phyloP scores from a whole-genome alignment of 2,329 filamentous ascomycete species.

The Colletotrichum theobromicola region DNA sequence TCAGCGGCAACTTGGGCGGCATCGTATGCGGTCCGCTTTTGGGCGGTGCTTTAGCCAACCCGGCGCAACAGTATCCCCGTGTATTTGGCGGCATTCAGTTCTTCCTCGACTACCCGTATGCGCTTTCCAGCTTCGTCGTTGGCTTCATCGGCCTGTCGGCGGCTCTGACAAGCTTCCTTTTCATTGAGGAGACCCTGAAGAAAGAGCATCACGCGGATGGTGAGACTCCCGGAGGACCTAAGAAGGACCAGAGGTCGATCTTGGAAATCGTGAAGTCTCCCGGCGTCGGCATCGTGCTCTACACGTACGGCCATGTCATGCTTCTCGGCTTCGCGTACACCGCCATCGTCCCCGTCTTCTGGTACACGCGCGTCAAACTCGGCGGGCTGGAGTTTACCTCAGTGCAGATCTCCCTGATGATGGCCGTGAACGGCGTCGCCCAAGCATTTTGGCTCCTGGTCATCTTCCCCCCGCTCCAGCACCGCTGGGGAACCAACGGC shows the following conservation, averaged over 20 bases:
- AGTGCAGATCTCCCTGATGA: conserved; percentile 68
- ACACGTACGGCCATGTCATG: conserved; percentile 69
- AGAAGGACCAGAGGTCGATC: neutral
- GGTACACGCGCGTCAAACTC: conserved; percentile 64
- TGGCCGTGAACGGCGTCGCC: conserved; percentile 66
- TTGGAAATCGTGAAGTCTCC: conserved; percentile 61
- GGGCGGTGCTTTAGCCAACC: conserved; percentile 73
- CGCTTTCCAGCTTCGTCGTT: conserved; percentile 63
- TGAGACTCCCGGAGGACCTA: neutral
- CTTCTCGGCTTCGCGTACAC: conserved; percentile 76
- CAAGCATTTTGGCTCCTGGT: conserved; percentile 77
- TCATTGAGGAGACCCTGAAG: conserved; percentile 67
- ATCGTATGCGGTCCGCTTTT: conserved; percentile 71
- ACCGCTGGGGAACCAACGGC: conserved; percentile 67
- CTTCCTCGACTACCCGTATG: conserved; percentile 70
- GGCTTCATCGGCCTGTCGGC: conserved; percentile 48
- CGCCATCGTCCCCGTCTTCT: conserved; percentile 71
- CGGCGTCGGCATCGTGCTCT: conserved; percentile 70
- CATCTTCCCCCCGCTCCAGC: conserved; percentile 72
- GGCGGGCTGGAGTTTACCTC: conserved; percentile 72
- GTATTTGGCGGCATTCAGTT: conserved; percentile 62
- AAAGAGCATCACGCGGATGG: conserved; percentile 20
- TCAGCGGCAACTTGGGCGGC: conserved; percentile 72
- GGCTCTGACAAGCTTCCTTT: conserved; percentile 56
- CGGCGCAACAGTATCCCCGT: conserved; percentile 65